Evolutionary conservation across 2,329 filamentous ascomycete species (phyloP).

Genomic region (Neofusicoccum umdonicola): DNA sequence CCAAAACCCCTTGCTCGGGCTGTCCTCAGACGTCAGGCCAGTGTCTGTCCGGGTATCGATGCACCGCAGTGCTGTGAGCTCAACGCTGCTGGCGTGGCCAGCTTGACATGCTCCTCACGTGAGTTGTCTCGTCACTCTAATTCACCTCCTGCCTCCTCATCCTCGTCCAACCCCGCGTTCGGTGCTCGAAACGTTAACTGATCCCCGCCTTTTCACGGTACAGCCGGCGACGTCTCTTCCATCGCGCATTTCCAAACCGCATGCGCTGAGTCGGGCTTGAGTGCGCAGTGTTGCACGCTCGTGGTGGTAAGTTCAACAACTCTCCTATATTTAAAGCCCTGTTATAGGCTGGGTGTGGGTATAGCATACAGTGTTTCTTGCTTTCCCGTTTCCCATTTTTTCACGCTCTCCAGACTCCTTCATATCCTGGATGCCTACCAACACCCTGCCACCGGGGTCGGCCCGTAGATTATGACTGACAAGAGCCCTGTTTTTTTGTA

Average conservation of each 20-base stretch:
- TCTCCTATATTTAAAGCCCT: background rate
- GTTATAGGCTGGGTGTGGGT: background rate
- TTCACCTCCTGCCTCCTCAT: no score
- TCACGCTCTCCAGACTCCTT: no score
- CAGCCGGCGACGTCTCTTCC: background rate
- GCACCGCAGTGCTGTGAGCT: conserved; percentile 20
- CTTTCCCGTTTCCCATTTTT: no score
- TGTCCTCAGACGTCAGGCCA: background rate
- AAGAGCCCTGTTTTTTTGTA: no score
- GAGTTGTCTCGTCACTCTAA: no score
- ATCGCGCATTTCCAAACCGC: background rate
- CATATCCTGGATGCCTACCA: no score
- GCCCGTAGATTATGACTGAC: no score
- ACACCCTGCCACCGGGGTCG: no score
- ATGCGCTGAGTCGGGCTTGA: background rate
- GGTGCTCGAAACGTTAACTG: no score
- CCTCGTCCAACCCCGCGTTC: no score
- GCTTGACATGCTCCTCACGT: no score
- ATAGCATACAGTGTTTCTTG: background rate
- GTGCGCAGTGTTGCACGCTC: background rate
- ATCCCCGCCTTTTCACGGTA: no score
- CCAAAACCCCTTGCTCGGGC: background rate
- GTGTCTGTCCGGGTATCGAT: background rate
- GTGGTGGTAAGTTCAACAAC: background rate
- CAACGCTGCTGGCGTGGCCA: conserved; percentile 20